A percentile compares a stretch with the other conserved stretches of the same genome.
Conservation (phyloP, 768 basidiomycete genomes). For the Xerocomus brunneocitrinus region DNA sequence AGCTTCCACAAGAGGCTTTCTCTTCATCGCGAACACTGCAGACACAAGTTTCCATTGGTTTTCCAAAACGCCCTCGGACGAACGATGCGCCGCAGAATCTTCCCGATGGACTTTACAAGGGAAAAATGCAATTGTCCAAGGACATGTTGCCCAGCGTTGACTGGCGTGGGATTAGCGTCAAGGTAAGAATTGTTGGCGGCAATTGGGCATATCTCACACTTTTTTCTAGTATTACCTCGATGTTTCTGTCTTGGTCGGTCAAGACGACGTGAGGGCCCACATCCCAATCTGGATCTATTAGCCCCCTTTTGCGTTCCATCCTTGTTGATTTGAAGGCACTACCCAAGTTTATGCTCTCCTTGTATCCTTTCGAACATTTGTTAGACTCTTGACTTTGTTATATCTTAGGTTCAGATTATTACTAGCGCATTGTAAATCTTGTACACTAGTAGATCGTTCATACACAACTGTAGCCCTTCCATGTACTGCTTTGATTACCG, state of each 20-base stretch:
- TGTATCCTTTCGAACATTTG: too few relatives aligned
- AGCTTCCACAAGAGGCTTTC: constrained; percentile 17
- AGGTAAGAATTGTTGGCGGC: constrained; percentile 40
- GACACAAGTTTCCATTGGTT: constrained; percentile 54
- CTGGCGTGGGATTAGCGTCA: constrained; percentile 63
- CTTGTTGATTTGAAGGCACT: not conserved
- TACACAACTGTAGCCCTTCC: not conserved
- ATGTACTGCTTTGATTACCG: not conserved
- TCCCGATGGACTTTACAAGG: constrained; percentile 67
- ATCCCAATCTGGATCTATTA: constrained; percentile 58
- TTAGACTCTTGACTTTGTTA: not conserved
- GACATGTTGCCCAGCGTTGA: constrained; percentile 63
- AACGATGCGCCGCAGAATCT: constrained; percentile 46
- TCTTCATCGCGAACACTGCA: constrained; percentile 26
- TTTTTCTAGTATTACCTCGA: constrained; percentile 63
- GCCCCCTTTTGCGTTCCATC: not conserved
- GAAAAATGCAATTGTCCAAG: constrained; percentile 49
- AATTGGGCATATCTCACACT: constrained; percentile 5
- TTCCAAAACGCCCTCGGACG: constrained; percentile 59
- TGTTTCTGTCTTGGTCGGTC: constrained; percentile 60
- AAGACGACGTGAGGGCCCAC: constrained; percentile 58
- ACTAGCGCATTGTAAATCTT: constrained; percentile 6
- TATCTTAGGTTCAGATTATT: not conserved
- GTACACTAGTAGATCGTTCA: not conserved
- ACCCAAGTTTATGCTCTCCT: too few relatives aligned